Evolutionary conservation across 192 early-diverging fungal species (phyloP).

Genomic region (Oehlia diaphana): DNA sequence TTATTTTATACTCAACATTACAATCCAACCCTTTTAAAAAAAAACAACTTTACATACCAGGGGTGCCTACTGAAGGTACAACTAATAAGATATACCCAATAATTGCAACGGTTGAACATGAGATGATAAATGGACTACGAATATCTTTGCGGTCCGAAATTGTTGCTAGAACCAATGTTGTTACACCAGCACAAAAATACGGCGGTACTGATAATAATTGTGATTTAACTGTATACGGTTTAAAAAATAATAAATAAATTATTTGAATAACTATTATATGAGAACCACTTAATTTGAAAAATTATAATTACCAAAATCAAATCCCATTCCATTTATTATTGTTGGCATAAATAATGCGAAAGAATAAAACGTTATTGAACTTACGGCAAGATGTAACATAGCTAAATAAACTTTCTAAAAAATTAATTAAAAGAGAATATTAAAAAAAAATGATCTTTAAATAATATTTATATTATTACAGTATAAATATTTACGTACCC

Average conservation of each 20-base stretch:
- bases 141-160: neutral
- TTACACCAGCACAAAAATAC: constrained; percentile 30
- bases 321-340: constrained; percentile 71
- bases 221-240: constrained; percentile 8
- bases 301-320: constrained; percentile 32
- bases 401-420: too few relatives aligned
- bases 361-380: constrained; percentile 6
- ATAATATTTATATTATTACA: neutral
- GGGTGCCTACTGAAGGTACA: neutral
- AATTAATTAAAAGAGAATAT: neutral
- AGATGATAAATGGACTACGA: constrained; percentile 5
- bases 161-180: constrained; percentile 3
- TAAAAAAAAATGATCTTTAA: too few relatives aligned
- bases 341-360: constrained; percentile 70
- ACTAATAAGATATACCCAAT: neutral
- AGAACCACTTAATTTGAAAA: neutral
- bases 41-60: neutral
- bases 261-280: neutral
- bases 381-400: too few relatives aligned
- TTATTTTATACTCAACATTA: too few relatives aligned
- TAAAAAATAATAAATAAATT: neutral
- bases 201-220: constrained; percentile 32
- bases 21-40: too few relatives aligned
- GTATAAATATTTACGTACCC: constrained; percentile 23
- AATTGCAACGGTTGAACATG: neutral